Evolutionary conservation across 2,329 filamentous ascomycete genomes (phyloP), one percentile per base, ranked within the genome.

Genomic region (Penicillium sp.): DNA sequence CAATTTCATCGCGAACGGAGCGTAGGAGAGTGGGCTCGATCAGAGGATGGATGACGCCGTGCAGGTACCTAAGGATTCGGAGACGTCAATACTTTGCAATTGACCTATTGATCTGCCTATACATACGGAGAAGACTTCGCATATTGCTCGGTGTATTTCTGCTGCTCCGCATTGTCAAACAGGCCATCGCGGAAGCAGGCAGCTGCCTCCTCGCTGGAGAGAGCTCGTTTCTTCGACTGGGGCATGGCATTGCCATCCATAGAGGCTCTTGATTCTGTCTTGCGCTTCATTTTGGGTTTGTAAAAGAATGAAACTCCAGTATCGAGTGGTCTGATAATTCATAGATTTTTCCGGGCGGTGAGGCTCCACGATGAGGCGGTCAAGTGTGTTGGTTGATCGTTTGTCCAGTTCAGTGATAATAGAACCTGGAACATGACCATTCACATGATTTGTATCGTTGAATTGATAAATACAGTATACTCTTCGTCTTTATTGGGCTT

Each of bases 1-100:
- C 86, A 70, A 97, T 92, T 75, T 99, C 93, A 64, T 80, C 75
- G 66, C 93, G 90, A 52, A 99, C 93, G 47, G 82, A 79, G 64
- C 91, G 91, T 39, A 99, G 82, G 14, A 99, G 84, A 40, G 77
- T 71, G 62, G 92, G 86, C 71, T 93, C 78, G 67, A 97, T 86
- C 36, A 99, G 77, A 46, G 81, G 77, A 59, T 83, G 79, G 65
- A 99, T 95, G 43, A 99, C 92, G 60, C 87, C 87, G 70, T 99
- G 92, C 68, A 92, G 90, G 77, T 99, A 99, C 4, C 80, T 82
- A 53, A 1, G 46, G 9, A 30, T 8, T 2, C 13, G 27, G 2
- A 13, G 4, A 30, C 19, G 38, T 58, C 25, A 56, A 42, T 5
- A 4, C 29, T 9, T 27, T 22, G 14, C 8, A n/a, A 56, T 52